Evolutionary conservation across 1,284 basidiomycete species (phyloP), one percentile per base, ranked within the genome.

Genomic region (Ganoderma meredithae): DNA sequence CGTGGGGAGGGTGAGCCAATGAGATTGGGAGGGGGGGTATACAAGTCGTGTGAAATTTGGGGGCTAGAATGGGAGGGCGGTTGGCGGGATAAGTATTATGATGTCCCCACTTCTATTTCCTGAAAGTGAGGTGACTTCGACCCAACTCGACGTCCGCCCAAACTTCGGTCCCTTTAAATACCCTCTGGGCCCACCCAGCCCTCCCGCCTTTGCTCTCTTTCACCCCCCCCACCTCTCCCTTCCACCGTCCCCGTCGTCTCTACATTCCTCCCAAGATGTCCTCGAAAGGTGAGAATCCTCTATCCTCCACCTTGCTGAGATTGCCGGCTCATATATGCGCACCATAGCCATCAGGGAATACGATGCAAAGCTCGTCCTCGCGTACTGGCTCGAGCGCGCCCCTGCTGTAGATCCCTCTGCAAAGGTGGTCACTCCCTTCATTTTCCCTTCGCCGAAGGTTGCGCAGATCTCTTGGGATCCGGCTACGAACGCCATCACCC

Each of bases 281-380:
- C 64, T 78, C 79, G 62, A 81, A 81, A 76, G 78, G 80, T 79
- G 47, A 33, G 76, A 9, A 8, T 4, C 33, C 13, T 70, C 44
- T 55, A 64, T 59, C 52, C 63, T n/a, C 9, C 63, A 12, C 15
- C 9, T 53, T 44, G 25, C 19, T 47, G 55, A 44, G 22, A 40
- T 25, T 22, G 55, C 67, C 47, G 40, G 60, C 55, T 44, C 41
- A 60, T 58, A 13, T 59, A 61, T 62, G 68, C 68, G 43, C 61
- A 19, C 25, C 39, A 15, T 69, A 95, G 94, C 95, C 76, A 96
- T 96, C 83, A 91, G 93, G 79, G 95, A 96, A 85, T 96, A 95
- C 86, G 95, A 97, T 80, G 95, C 95, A 75, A 98, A 98, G 86
- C 92, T 97, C 75, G 86, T 97, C 72, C 86, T 97, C 61, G 94